A percentile compares a stretch with the other conserved stretches of the same genome.
Evolutionary conservation across 1,284 basidiomycete genomes (phyloP).

Genomic region (Boletus semigastroideus): DNA sequence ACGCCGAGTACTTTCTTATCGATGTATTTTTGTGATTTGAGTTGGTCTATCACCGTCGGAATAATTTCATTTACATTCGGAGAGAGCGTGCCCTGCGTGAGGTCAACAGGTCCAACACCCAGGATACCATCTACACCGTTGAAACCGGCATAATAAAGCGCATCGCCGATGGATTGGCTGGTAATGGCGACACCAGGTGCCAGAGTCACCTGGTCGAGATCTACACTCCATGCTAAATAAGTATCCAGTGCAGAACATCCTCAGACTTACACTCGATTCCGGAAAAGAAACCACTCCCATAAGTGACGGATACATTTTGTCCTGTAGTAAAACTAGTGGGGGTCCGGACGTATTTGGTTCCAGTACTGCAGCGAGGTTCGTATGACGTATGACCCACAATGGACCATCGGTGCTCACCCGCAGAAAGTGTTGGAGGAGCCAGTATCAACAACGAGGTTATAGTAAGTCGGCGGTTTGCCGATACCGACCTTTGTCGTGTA

Average conservation of each 20-base stretch:
- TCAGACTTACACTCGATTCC: slow-evolving; percentile 31
- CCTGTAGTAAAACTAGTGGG: slow-evolving; percentile 26
- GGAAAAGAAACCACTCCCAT: slow-evolving; percentile 20
- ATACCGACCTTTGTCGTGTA: slow-evolving; percentile 26
- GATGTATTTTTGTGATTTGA: slow-evolving; percentile 19
- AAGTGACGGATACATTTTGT: slow-evolving; percentile 23
- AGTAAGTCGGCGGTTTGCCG: slow-evolving; percentile 7
- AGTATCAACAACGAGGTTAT: too few relatives aligned
- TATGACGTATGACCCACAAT: not conserved
- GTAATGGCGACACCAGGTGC: slow-evolving; percentile 17
- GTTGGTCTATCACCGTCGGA: slow-evolving; percentile 30
- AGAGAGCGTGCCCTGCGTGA: slow-evolving; percentile 17
- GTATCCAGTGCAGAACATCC: not conserved
- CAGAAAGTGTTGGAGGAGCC: too few relatives aligned
- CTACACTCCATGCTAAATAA: slow-evolving; percentile 7
- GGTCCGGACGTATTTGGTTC: slow-evolving; percentile 20
- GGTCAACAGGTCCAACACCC: slow-evolving; percentile 27
- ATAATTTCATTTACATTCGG: slow-evolving; percentile 5
- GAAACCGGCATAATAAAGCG: slow-evolving; percentile 10
- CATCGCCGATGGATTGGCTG: slow-evolving; percentile 10
- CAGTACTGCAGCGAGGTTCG: slow-evolving; percentile 11
- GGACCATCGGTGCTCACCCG: not conserved
- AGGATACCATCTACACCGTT: slow-evolving; percentile 24
- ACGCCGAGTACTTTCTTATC: slow-evolving; percentile 21
- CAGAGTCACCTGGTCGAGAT: slow-evolving; percentile 22